Base-by-base conservation (phyloP, 208 protist species). In the Trypanosoma caninum region DNA sequence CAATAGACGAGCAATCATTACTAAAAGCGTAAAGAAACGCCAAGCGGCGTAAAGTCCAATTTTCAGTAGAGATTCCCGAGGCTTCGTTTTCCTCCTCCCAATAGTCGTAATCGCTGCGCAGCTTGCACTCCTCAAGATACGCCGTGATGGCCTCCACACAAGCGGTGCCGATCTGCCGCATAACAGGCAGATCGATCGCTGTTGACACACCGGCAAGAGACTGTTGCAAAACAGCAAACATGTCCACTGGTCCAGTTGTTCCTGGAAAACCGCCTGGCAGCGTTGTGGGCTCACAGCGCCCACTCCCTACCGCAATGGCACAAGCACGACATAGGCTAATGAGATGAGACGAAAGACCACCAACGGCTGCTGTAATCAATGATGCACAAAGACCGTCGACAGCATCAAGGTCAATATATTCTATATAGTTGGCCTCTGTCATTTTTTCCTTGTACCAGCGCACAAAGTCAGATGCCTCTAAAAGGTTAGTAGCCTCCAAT, bases 171-270 rank as follows among this genome's bases (percentile, higher is more conserved):
- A 95, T 89, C 44, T 87, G 50, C 8, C 79, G 80, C 82, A 89
- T 89, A 30, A 95, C 89, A 7, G 56, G 33, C 13, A 83, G 53
- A 20, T 93, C 82, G 35, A 95, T 76, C 13, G 83, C 58, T 11
- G 83, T 75, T 25, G 78, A 84, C 22, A 95, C 65, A 2, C 83
- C 81, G 20, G 70, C 78, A 25, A 95, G 70, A 6, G 85, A 83
- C 67, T 95, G 89, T 59, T 92, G 89, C 38, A 95, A 69, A 3
- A 92, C 81, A 16, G 85, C 73, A 56, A 95, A 95, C 76, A 95
- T 79, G 52, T 95, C 89, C 44, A 86, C 74, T 45, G 89, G 89
- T 0, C 89, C 89, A 3, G 82, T 87, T 59, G 89, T 91, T 38
- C 89, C 75, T 33, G 83, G 84, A 30, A 84, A 52, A 1, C 83